These are phyloP conservation scores for Mycena galopus DNA, from an alignment of 768 basidiomycete genomes.

Conservation along the genomic window DNA sequence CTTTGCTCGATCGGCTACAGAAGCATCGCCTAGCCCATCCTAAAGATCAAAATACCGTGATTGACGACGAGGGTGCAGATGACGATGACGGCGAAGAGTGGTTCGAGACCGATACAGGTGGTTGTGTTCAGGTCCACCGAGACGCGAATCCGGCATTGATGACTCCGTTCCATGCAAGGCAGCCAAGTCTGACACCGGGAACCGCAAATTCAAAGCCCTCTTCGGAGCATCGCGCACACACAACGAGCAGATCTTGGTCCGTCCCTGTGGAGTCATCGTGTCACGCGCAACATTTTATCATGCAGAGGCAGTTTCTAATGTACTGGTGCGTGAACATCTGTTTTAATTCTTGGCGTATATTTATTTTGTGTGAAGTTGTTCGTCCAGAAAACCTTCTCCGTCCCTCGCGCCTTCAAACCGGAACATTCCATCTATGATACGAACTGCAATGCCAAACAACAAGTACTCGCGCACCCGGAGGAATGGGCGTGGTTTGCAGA, in stretches of 20 bases:
- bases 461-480: constrained; percentile 6
- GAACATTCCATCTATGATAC: constrained; percentile 37
- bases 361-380: background rate
- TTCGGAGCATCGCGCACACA: constrained; percentile 36
- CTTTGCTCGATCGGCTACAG: background rate
- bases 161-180: constrained; percentile 14
- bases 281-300: constrained; percentile 35
- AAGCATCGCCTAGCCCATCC: constrained; percentile 11
- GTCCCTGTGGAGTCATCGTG: constrained; percentile 39
- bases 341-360: background rate
- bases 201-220: constrained; percentile 17
- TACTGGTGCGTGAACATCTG: constrained; percentile 25
- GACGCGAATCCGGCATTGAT: constrained; percentile 4
- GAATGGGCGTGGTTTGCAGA: constrained; percentile 20
- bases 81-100: constrained; percentile 6
- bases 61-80: background rate
- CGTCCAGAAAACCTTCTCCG: constrained; percentile 38
- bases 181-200: constrained; percentile 11
- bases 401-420: constrained; percentile 41
- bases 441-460: constrained; percentile 30
- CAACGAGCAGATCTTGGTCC: constrained; percentile 37
- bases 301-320: constrained; percentile 37
- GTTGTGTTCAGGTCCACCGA: background rate
- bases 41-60: background rate
- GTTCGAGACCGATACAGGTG: background rate